Evolutionary conservation across 306 rosid genomes (phyloP).

Genomic region (Crotalaria pallida): DNA sequence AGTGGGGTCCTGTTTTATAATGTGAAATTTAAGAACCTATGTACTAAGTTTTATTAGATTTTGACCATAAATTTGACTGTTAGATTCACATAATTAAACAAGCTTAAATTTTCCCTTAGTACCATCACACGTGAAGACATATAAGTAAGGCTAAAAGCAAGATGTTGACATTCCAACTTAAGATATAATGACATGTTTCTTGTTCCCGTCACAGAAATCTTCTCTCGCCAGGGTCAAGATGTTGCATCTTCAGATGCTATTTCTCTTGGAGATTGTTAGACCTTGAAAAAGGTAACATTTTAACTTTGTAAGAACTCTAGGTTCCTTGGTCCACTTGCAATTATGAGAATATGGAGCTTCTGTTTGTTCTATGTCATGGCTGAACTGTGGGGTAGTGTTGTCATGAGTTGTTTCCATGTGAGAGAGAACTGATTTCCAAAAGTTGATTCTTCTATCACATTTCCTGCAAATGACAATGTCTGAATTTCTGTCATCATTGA

Average conservation of each 20-base stretch:
- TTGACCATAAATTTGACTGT: neutral
- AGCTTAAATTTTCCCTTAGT: neutral
- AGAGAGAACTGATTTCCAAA: neutral
- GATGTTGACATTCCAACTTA: no score
- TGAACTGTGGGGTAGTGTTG: no score
- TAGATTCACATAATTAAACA: slow-evolving; percentile 25
- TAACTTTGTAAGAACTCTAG: no score
- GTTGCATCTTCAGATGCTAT: no score
- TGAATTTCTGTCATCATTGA: neutral
- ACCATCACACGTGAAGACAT: slow-evolving; percentile 37
- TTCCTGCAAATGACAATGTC: neutral
- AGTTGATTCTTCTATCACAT: slow-evolving; percentile 3
- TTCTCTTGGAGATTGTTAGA: no score
- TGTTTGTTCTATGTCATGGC: no score
- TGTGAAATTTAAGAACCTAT: slow-evolving; percentile 11
- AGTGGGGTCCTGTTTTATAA: slow-evolving; percentile 56
- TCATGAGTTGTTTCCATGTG: neutral
- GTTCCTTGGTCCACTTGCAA: no score
- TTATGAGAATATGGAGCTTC: no score
- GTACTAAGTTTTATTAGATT: neutral
- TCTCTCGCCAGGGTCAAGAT: no score
- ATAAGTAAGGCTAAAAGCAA: slow-evolving; percentile 12
- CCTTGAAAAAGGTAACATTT: no score
- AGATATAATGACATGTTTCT: no score
- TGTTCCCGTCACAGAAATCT: no score